These are phyloP conservation scores for Castanea mollissima DNA, from an alignment of 306 rosid species.

Conservation along the genomic window DNA sequence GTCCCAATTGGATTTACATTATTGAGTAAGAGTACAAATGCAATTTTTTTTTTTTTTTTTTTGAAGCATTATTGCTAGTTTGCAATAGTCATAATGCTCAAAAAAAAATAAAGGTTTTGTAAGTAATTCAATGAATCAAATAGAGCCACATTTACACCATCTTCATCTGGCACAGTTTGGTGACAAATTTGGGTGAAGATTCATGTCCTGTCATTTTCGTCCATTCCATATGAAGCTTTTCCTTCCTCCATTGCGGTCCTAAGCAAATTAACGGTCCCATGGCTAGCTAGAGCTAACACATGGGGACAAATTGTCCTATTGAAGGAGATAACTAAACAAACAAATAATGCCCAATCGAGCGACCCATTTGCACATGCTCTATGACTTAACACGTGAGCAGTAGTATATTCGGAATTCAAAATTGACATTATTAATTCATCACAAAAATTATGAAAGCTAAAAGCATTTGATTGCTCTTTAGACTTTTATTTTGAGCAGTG, in stretches of 20 bases:
- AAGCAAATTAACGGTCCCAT: slow-evolving; percentile 33
- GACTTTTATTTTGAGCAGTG: neutral
- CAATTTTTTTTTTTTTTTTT: too few relatives aligned
- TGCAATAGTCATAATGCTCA: neutral
- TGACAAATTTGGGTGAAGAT: slow-evolving; percentile 34
- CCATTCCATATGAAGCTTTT: slow-evolving; percentile 25
- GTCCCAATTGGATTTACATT: too few relatives aligned
- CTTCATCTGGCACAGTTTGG: slow-evolving; percentile 23
- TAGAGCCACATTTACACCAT: slow-evolving; percentile 31
- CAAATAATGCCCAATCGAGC: slow-evolving; percentile 34
- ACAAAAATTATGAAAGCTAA: neutral
- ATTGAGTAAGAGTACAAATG: too few relatives aligned
- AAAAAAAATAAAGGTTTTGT: neutral
- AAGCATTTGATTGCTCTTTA: neutral
- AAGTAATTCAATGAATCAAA: slow-evolving; percentile 24
- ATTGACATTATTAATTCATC: neutral
- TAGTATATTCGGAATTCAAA: neutral
- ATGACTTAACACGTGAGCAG: slow-evolving; percentile 20
- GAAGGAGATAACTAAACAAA: slow-evolving; percentile 23
- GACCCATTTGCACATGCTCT: slow-evolving; percentile 44
- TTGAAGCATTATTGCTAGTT: neutral
- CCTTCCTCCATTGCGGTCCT: slow-evolving; percentile 43
- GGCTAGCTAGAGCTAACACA: slow-evolving; percentile 5
- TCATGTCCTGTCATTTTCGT: slow-evolving; percentile 43
- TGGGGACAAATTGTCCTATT: slow-evolving; percentile 24